A percentile compares a stretch with the other conserved stretches of the same genome.
Conservation (phyloP, 2,329 filamentous ascomycete species). For the Bipolaris gigantea region DNA sequence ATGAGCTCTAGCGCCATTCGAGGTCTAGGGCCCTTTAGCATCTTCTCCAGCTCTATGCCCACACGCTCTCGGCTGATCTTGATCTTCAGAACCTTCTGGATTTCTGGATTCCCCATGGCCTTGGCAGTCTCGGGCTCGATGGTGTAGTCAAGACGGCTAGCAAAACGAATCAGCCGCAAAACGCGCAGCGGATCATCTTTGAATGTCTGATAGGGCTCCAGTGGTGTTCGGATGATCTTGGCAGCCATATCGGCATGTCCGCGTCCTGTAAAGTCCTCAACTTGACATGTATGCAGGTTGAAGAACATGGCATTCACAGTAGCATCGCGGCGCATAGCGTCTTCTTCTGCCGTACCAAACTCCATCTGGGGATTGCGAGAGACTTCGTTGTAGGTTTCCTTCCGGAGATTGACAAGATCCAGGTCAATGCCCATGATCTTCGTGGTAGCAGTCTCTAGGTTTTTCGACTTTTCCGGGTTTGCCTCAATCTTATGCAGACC, state of each 20-base stretch:
- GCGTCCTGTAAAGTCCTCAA: slow-evolving; percentile 81
- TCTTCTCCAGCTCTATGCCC: slow-evolving; percentile 86
- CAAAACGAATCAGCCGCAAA: slow-evolving; percentile 84
- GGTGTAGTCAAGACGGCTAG: slow-evolving; percentile 76
- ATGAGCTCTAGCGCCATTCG: slow-evolving; percentile 65
- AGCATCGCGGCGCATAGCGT: slow-evolving; percentile 85
- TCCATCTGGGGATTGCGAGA: slow-evolving; percentile 91
- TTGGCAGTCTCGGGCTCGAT: slow-evolving; percentile 71
- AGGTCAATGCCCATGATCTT: slow-evolving; percentile 84
- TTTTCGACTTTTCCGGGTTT: slow-evolving; percentile 95
- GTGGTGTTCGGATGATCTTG: slow-evolving; percentile 77
- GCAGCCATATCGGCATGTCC: slow-evolving; percentile 75
- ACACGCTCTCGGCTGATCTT: slow-evolving; percentile 95
- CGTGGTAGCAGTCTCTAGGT: slow-evolving; percentile 88
- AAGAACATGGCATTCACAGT: slow-evolving; percentile 97
- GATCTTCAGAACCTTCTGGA: slow-evolving; percentile 73
- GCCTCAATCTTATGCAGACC: slow-evolving; percentile 84
- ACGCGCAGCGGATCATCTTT: slow-evolving; percentile 90
- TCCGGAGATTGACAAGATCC: slow-evolving; percentile 91
- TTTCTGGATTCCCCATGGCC: slow-evolving; percentile 77
- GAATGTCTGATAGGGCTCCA: slow-evolving; percentile 89
- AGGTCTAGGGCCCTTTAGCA: slow-evolving; percentile 71
- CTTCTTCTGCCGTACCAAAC: slow-evolving; percentile 88
- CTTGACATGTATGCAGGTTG: slow-evolving; percentile 75
- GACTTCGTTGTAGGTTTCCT: slow-evolving; percentile 86